Conservation (phyloP, 371 early-diverging fungal species). For the Syncephalastrum sp. region DNA sequence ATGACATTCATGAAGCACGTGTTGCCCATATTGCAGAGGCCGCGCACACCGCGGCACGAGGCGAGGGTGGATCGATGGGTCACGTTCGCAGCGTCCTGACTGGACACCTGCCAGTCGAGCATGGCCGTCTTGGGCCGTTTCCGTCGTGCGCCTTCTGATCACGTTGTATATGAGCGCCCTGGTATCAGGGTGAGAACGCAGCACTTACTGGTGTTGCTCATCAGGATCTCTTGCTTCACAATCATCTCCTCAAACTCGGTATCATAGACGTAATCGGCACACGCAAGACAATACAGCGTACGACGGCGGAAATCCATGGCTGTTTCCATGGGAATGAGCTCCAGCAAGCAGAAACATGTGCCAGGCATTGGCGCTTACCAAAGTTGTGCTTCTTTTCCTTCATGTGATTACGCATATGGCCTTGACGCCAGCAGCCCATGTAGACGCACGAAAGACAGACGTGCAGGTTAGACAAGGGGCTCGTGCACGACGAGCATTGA, state of each 20-base stretch:
- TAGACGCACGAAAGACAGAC: slow-evolving; percentile 76
- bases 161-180: too few species aligned
- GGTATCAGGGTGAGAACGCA: too few species aligned
- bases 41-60: slow-evolving; percentile 78
- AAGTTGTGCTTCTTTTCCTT: slow-evolving; percentile 58
- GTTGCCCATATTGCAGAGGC: slow-evolving; percentile 89
- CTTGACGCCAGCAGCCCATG: slow-evolving; percentile 65
- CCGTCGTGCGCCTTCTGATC: slow-evolving; percentile 20
- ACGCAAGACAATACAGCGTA: slow-evolving; percentile 72
- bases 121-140: slow-evolving; percentile 27
- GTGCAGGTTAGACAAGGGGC: slow-evolving; percentile 69
- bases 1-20: slow-evolving; percentile 96
- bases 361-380: slow-evolving; percentile 40
- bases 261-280: slow-evolving; percentile 89
- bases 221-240: slow-evolving; percentile 56
- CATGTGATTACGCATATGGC: slow-evolving; percentile 66
- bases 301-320: slow-evolving; percentile 54
- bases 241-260: slow-evolving; percentile 62
- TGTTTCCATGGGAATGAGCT: slow-evolving; percentile 1
- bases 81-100: slow-evolving; percentile 55
- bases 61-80: slow-evolving; percentile 43
- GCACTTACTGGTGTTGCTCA: slow-evolving; percentile 10
- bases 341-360: neutral
- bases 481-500: slow-evolving; percentile 63
- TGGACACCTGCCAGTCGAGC: slow-evolving; percentile 32